Evolutionary conservation across 257 asterid species (phyloP), one percentile per base, ranked within the genome.

Genomic region (Solanum piurae): DNA sequence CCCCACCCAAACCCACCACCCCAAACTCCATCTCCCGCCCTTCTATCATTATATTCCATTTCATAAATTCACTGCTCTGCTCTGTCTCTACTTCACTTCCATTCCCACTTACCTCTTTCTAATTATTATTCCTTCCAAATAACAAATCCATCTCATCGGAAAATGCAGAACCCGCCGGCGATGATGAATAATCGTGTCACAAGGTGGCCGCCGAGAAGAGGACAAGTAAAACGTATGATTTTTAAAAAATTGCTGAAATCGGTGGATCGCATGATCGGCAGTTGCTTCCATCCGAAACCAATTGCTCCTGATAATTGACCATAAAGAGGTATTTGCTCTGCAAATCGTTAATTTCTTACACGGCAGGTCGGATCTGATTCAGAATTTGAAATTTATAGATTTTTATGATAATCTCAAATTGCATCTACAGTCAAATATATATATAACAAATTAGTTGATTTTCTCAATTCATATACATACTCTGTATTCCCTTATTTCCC

Each of bases 221-320:
- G 90, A 5, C 18, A 75, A 4, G 76, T 88, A 29, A 83, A 9
- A 85, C 5, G 27, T 44, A 82, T 80, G 83, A 88, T 91, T 37
- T 40, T 88, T 38, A 88, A 73, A 86, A 60, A 58, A 37, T 5
- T 91, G 21, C 88, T 84, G 5, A 91, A 76, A n/a, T 91, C 92
- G 25, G 5, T 42, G 83, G 8, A 3, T 76, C 27, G 12, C 12
- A n/a, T 76, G 25, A 80, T 46, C 66, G 18, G 66, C 10, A 8
- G 40, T 16, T 80, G 85, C 18, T 80, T 80, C 36, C 66, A 40
- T 80, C 42, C 42, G 9, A 80, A 21, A 16, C 27, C 27, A 44
- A 46, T 80, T 46, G 11, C 42, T 1, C 85, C 85, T 7, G 8
- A 42, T 8, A 9, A 44, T 44, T 79, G 12, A 44, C 36, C 52